Base-by-base conservation (phyloP, 179 eudicot species). In the Silene vulgaris region DNA sequence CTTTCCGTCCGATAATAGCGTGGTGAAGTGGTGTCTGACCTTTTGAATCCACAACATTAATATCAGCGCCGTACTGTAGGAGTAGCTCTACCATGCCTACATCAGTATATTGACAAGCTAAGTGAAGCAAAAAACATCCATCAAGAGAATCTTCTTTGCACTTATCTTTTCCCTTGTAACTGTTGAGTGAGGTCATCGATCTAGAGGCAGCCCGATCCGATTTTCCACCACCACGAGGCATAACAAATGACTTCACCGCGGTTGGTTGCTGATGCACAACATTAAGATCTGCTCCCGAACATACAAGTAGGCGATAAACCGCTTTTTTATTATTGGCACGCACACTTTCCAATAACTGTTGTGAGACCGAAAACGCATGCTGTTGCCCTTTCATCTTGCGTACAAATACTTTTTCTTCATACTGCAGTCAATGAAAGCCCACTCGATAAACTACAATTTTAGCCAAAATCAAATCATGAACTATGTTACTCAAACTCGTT, bases 41-140 rank as follows among this genome's bases (percentile, higher is more conserved):
- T 81, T 76, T 86, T 28, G 88, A 80, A 75, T 93, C 97, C 69
- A 85, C 73, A 52, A 85, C 85, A 76, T 88, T 78, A 16, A 88
- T 64, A 65, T 85, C 82, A 74, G 97, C 96, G 61, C 97, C 92
- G 72, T 90, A 87, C 82, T 93, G 96, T 72, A 93, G 76, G 32
- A 93, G 97, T 74, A 93, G 80, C 86, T 93, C 97, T 26, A 93
- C 90, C 97, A 90, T 93, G 80, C 91, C 90, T 56, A 87, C 80
- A 80, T 93, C 97, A 72, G 92, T 79, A 76, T 80, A 82, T 77
- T 88, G 96, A 82, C 97, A 93, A 30, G 96, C 96, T 12, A 90
- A 78, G 81, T 93, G 97, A 80, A 93, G 93, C 79, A 91, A 82
- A 48, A 91, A 85, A 68, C 92, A 87, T 7, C 88, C 92, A 74